Evolutionary conservation across 2,329 filamentous ascomycete species (phyloP), one percentile per base, ranked within the genome.

Genomic region (Kalmusia sp.): DNA sequence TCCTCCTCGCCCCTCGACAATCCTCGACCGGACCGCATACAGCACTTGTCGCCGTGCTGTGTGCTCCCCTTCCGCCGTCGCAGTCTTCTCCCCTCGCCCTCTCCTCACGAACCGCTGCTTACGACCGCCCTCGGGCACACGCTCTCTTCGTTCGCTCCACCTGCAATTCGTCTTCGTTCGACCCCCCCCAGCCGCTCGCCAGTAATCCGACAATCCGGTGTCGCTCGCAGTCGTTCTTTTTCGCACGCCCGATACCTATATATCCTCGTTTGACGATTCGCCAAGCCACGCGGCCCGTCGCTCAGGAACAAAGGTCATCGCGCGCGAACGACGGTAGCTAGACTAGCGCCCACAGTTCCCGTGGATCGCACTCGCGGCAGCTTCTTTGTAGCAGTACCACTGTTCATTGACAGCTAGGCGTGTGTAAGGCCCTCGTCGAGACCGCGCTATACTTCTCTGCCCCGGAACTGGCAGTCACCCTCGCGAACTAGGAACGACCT

Each of bases 81-180:
- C 63, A 62, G 62, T 51, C 62, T n/a, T n/a, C 52, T 60, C 53
- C 33, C 41, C 31, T 38, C 34, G 49, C 30, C 50, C 40, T 45
- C 53, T 30, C 43, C 47, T 51, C 35, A 53, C 64, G 57, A 51
- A 55, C 52, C 57, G 49, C 61, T 50, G 30, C 47, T 40, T 49
- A 48, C 53, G 54, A 50, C 51, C 53, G 57, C 60, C 63, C 56
- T 51, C 58, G 59, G 59, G 62, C 59, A 57, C 49, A 72, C 71
- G 64, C 69, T 74, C 71, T 37, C 61, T 73, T 73, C 69, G 57
- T 62, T 59, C 62, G 69, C 69, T 70, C 66, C 69, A 52, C 64
- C 62, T 68, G 52, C 62, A 71, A 69, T 46, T 72, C 57, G 49
- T 1, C 57, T 58, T 54, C 49, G 44, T 62, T 58, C 51, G 48